Percentiles rank a stretch among this genome's conserved stretches.
Evolutionary conservation across 225 moss, liverwort and hornwort genomes (phyloP).

Genomic region (Straminergon stramineum): DNA sequence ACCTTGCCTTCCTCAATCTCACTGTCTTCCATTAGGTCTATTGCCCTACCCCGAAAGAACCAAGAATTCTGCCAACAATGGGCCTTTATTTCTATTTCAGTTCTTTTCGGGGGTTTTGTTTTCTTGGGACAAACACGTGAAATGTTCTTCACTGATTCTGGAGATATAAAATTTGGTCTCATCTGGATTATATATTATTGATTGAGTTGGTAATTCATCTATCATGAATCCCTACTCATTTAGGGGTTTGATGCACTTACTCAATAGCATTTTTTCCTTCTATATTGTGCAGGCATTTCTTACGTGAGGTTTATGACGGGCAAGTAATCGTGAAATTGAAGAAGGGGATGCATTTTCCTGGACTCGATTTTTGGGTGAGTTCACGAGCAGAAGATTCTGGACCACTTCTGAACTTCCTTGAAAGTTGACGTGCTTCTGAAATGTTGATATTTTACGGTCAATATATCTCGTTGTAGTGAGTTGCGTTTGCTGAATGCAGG

Average conservation of each 20-base stretch:
- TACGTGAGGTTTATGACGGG: conserved; percentile 63
- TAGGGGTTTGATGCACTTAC: background rate
- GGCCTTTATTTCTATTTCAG: background rate
- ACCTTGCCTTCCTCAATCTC: background rate
- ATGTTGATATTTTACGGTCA: background rate
- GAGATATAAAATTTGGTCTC: background rate
- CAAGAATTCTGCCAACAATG: background rate
- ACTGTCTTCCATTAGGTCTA: background rate
- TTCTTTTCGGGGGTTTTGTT: background rate
- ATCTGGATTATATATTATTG: background rate
- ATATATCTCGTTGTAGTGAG: background rate
- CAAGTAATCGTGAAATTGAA: conserved; percentile 56
- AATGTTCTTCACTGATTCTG: background rate
- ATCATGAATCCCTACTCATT: background rate
- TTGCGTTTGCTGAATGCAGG: conserved; percentile 35
- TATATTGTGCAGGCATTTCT: conserved; percentile 38
- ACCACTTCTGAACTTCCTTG: background rate
- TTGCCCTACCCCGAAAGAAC: background rate
- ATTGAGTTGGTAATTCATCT: background rate
- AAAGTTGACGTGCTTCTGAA: background rate
- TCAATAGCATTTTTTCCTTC: background rate
- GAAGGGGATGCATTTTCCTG: conserved; percentile 64
- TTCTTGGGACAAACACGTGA: background rate
- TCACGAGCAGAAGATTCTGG: background rate
- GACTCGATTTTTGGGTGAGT: conserved; percentile 81